Evolutionary conservation across 225 moss, liverwort and hornwort genomes (phyloP), one percentile per base, ranked within the genome.

Genomic region (Sphagnum contortum): DNA sequence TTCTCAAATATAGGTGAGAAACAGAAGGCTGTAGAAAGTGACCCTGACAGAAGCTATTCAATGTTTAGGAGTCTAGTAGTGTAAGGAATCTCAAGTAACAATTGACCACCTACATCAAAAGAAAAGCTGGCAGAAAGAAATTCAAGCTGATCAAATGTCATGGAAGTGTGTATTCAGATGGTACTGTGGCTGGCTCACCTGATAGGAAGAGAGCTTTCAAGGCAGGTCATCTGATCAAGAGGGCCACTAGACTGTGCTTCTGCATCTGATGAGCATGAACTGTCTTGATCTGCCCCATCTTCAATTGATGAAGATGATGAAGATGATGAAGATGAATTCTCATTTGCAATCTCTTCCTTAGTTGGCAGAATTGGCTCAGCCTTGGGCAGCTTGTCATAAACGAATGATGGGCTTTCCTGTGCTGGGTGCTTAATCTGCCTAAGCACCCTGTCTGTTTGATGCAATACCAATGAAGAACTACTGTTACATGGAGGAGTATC

Each of bases 241-340:
- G 91, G 89, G 6, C 94, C 89, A 46, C 84, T 73, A 5, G 94
- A 94, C 77, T 91, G 88, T 12, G 89, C 89, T 74, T 94, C 94
- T 78, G 78, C 78, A 9, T 86, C 87, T 0, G 85, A 88, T 9
- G 93, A 84, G 67, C 82, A 88, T 0, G 87, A 82, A 69, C 85
- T 86, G 12, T 75, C 79, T 47, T 91, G 90, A 45, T 94, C 90
- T 45, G 87, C 83, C 6, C 82, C 80, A 54, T 77, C 80, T 71
- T 90, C 86, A 64, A 94, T 87, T 62, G 94, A 94, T 9, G 88
- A 88, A 6, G 93, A 90, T 1, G 87, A 94, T 9, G 88, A 88
- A 6, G 93, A 90, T 1, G 87, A 29, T 29, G 1, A 29, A 29
- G 29, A 29, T 29, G 29, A 29, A 29, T 29, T 29, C 29, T 29